phyloP scores from a whole-genome alignment of 1,284 basidiomycete species.

The Hymenochaete sp. region DNA sequence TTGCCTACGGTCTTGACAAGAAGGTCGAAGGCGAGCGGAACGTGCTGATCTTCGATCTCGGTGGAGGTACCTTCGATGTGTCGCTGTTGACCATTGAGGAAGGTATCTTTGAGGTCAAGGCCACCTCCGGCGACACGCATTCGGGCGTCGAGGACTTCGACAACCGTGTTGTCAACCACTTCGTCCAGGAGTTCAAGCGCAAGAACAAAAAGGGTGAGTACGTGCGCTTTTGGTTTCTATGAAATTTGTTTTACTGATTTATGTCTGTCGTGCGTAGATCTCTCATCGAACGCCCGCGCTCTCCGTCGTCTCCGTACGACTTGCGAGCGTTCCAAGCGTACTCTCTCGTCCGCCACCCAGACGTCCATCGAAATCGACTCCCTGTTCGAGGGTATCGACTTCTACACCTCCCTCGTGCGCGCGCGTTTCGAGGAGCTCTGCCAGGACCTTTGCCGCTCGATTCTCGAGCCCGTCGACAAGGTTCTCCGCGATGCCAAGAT shows the following conservation, averaged over 20 bases:
- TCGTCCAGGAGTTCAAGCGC: constrained; percentile 74
- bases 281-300: constrained; percentile 87
- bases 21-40: constrained; percentile 89
- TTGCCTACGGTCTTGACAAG: constrained; percentile 98
- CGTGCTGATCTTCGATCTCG: constrained; percentile 95
- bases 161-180: constrained; percentile 96
- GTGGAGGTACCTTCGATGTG: constrained; percentile 98
- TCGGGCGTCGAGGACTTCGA: constrained; percentile 99
- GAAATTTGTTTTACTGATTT: no score
- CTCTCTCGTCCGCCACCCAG: constrained; percentile 92
- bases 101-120: constrained; percentile 98
- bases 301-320: constrained; percentile 95
- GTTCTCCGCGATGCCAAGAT: constrained; percentile 97
- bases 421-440: constrained; percentile 98
- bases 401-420: constrained; percentile 97
- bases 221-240: no score
- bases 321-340: constrained; percentile 98
- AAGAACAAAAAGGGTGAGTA: constrained; percentile 37
- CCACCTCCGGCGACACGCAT: constrained; percentile 98
- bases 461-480: constrained; percentile 97
- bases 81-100: constrained; percentile 96
- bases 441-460: constrained; percentile 94
- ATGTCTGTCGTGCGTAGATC: no score
- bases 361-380: constrained; percentile 98
- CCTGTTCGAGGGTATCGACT: constrained; percentile 95